phyloP scores from a whole-genome alignment of 1,284 basidiomycete genomes.

The Apiotrichum laibachii region DNA sequence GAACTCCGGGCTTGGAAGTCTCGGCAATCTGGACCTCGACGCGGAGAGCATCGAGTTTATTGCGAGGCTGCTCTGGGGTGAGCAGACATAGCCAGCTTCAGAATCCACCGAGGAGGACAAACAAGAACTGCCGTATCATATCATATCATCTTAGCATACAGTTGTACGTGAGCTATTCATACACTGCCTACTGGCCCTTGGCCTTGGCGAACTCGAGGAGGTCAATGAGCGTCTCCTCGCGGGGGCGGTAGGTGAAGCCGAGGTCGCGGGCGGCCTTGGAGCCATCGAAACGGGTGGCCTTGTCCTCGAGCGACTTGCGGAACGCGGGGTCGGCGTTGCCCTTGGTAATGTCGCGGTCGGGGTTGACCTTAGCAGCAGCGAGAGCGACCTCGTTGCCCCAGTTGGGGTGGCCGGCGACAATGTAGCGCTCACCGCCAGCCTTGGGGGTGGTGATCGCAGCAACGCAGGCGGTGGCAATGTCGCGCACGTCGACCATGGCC shows the following conservation, averaged over 20 bases:
- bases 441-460: conserved; percentile 1
- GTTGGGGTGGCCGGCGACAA: neutral
- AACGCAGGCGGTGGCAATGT: conserved; percentile 8
- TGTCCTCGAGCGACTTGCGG: neutral
- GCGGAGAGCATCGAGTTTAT: too few species aligned
- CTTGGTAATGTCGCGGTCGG: conserved; percentile 7
- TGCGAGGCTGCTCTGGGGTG: too few species aligned
- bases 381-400: neutral
- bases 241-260: conserved; percentile 14
- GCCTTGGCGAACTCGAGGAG: too few species aligned
- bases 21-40: too few species aligned
- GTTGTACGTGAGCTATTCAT: too few species aligned
- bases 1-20: too few species aligned
- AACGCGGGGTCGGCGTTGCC: conserved; percentile 4
- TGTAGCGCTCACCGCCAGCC: conserved; percentile 62
- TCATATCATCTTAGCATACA: too few species aligned
- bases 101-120: too few species aligned
- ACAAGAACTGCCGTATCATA: too few species aligned
- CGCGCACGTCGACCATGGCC: conserved; percentile 34
- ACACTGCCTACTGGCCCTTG: too few species aligned
- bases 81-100: too few species aligned
- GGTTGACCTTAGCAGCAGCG: neutral
- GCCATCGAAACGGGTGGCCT: conserved; percentile 12
- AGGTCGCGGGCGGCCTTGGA: conserved; percentile 17
- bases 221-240: conserved; percentile 16